A percentile compares a stretch with the other conserved stretches of the same genome.
phyloP scores from a whole-genome alignment of 106 monocot genomes.

The Acorus calamus region DNA sequence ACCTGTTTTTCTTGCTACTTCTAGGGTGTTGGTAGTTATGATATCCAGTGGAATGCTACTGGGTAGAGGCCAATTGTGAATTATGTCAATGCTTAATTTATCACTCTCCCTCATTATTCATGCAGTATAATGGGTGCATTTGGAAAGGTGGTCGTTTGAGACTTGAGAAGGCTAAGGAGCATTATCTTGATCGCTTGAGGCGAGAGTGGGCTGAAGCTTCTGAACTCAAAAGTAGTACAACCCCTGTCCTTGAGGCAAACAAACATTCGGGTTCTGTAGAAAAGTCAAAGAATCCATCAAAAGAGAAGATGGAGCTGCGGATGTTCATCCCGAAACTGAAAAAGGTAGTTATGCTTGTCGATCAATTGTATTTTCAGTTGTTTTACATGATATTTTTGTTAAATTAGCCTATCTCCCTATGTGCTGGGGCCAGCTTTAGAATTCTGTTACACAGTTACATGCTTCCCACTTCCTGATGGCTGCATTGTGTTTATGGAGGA shows the following conservation, averaged over 20 bases:
- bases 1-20: no score
- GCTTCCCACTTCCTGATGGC: no score
- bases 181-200: conserved; percentile 72
- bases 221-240: conserved; percentile 8
- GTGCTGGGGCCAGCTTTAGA: no score
- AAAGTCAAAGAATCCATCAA: conserved; percentile 4
- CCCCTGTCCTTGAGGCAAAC: conserved; percentile 6
- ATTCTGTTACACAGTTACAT: no score
- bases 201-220: conserved; percentile 74
- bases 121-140: conserved; percentile 91
- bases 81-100: not conserved
- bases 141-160: conserved; percentile 89
- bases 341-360: conserved; percentile 34
- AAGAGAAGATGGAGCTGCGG: conserved; percentile 35
- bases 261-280: conserved; percentile 9
- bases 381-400: no score
- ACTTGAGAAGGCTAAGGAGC: conserved; percentile 88
- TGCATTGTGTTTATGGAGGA: no score
- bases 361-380: no score
- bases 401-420: no score
- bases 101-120: not conserved
- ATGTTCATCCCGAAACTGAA: conserved; percentile 81
- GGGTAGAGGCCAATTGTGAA: not conserved
- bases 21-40: not conserved
- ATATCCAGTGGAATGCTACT: not conserved